Base-by-base conservation (phyloP, 2,329 filamentous ascomycete genomes). In the Corynespora cassiicola region DNA sequence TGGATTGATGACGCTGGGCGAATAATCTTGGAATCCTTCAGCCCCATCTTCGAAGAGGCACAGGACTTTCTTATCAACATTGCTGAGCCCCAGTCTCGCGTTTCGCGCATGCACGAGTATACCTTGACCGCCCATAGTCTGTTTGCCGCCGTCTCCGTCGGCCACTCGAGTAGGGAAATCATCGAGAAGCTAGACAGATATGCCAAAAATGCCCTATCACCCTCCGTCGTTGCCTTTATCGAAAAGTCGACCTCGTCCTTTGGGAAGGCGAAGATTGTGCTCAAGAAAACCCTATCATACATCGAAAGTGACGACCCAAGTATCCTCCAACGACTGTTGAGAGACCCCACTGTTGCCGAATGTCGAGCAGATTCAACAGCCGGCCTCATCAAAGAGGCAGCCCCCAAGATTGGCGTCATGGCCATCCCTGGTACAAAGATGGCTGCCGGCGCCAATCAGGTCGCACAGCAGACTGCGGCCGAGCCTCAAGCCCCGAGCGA, bases 1-100 rank as follows among this genome's bases (percentile, higher is more conserved):
- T 97, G 90, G 89, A 94, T 99, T 54, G 90, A 96, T 65, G 88
- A 90, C 2, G 76, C 86, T 30, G 90, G 88, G 22, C 85, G 86
- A 49, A 94, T 97, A 62, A 94, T 95, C 19, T 77, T 97, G 27
- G 92, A 99, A 75, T 95, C 90, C 56, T 97, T 96, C 73, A 92
- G 88, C 35, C 88, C 91, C 2, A 76, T 94, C 39, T 90, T 92
- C 40, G 81, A 86, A 40, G 86, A 91, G 60, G 92, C 90, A 0
- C 90, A 96, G 64, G 90, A 96, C 66, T 96, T 99, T 65, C 76
- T 99, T 42, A 96, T 95, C 57, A 96, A 94, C 30, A 92, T 99
- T 54, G 89, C 92, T 47, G 92, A 99, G 72, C 94, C 92, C 12
- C 77, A 92, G 42, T 96, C 91, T 22, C 84, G 92, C 43, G 92